Base-by-base conservation (phyloP, 495 filamentous ascomycete genomes). In the Bacidia gigantensis region DNA sequence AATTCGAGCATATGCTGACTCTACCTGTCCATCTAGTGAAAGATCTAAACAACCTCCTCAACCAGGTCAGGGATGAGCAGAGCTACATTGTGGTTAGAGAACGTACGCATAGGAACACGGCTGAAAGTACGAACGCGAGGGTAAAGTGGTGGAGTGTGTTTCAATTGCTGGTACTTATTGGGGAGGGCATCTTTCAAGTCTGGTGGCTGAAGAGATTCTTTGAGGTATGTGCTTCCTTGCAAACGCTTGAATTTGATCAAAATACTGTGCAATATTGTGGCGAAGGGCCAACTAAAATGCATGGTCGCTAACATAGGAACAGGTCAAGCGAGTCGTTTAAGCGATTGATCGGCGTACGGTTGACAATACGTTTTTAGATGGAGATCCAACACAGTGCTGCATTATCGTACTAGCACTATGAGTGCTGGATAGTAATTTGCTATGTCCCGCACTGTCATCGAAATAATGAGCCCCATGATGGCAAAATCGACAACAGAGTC, bases 91-190 rank as follows among this genome's bases (percentile, higher is more conserved):
- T 98, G 38, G 73, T 96, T 46, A 81, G 92, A 55, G 92, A 98
- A 71, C 78, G 93, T 56, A 90, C 87, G 51, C 92, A 98, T 76
- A 79, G 92, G 59, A 97, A 98, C 71, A 98, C 92, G 3, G 92
- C 92, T 46, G 92, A 98, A 75, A 95, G 88, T 77, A 98, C 92
- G 52, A 98, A 98, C 68, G 79, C 80, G 55, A 74, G 92, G 50
- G 92, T 98, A 54, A 98, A 98, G 71, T 98, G 92, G 92, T 98
- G 93, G 93, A 96, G 89, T 65, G 78, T 97, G 55, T 97, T 97
- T 69, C 89, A 97, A 68, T 76, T 98, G 52, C 78, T 80, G 48
- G 84, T 98, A 51, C 76, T 98, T 45, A 74, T 92, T 54, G 92
- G 84, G 43, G 87, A 95, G 73, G 88, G 88, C 60, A 72, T 96